Evolutionary conservation across 2,329 filamentous ascomycete species (phyloP), one percentile per base, ranked within the genome.

Genomic region (Aspergillus aculeatinus): DNA sequence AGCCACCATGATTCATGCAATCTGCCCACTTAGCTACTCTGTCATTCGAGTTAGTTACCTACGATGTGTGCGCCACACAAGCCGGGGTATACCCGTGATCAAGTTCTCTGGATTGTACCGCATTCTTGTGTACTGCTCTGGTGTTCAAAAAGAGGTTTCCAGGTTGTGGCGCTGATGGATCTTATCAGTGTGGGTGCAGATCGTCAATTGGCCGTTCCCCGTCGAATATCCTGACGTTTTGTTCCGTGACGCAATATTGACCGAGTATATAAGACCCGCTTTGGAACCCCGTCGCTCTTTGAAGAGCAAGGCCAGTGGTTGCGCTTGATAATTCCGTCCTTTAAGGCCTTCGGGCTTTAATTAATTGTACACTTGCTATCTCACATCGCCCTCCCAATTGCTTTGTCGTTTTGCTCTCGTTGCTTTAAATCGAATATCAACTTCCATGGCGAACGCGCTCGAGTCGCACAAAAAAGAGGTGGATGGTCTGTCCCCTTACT

Each of bases 171-270:
- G 16, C 39, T 19, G 16, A 44, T 44, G 39, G n/a, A 44, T 44
- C 39, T 44, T 44, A 44, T 44, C 39, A 19, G 19, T 44, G 5
- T n/a, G 16, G 39, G 19, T 19, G 39, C 19, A 19, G 39, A 44
- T 19, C 16, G 39, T 16, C 19, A 7, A 44, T 44, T 44, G 39
- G 39, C 39, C 39, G 16, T 44, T 7, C 6, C 16, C n/a, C 39
- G 53, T 35, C 6, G 42, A 25, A n/a, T 55, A 48, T 48, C 27
- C 42, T 48, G 53, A 48, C 27, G n/a, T 35, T n/a, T 19, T 19
- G 23, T 12, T 29, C 42, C 44, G 53, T 55, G 53, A 55, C 53
- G 53, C 53, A 55, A 55, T 55, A 29, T 48, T 33, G 42, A 33
- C 53, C n/a, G 11, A 48, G 10, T 23, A 55, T 55, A 55, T 48